Evolutionary conservation across 83 land plant genomes (phyloP).

Genomic region (Picea abies): DNA sequence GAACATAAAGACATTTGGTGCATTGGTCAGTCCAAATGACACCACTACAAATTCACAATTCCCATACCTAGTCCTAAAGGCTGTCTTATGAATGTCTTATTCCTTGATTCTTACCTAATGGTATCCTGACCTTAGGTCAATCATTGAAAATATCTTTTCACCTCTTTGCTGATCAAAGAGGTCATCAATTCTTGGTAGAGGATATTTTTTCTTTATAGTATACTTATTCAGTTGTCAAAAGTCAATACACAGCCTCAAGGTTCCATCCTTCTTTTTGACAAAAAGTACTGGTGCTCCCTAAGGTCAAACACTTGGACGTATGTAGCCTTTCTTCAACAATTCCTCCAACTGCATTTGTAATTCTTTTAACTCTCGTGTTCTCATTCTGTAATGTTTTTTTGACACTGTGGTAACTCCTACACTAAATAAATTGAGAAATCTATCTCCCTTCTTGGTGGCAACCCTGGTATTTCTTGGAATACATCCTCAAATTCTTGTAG

Average conservation of each 20-base stretch:
- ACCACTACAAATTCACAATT: background rate
- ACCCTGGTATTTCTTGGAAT: no score
- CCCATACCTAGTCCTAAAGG: background rate
- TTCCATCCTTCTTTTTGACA: no score
- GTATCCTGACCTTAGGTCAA: background rate
- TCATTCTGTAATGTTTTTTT: no score
- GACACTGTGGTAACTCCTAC: no score
- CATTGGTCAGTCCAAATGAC: background rate
- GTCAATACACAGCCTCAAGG: background rate
- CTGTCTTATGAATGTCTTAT: background rate
- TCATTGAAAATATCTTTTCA: background rate
- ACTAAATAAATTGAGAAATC: no score
- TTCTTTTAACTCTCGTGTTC: no score
- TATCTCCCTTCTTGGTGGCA: no score
- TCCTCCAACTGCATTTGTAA: no score
- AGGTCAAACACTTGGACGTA: no score
- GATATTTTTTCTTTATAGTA: background rate
- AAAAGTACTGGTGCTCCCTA: no score
- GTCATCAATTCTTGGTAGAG: background rate
- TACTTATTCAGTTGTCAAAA: background rate
- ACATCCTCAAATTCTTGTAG: no score
- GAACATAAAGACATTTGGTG: background rate
- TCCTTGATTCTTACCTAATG: background rate
- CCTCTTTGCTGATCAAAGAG: background rate
- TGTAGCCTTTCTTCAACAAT: no score